Evolutionary conservation across 2,329 filamentous ascomycete species (phyloP).

Genomic region (Acephala macrosclerotiorum): DNA sequence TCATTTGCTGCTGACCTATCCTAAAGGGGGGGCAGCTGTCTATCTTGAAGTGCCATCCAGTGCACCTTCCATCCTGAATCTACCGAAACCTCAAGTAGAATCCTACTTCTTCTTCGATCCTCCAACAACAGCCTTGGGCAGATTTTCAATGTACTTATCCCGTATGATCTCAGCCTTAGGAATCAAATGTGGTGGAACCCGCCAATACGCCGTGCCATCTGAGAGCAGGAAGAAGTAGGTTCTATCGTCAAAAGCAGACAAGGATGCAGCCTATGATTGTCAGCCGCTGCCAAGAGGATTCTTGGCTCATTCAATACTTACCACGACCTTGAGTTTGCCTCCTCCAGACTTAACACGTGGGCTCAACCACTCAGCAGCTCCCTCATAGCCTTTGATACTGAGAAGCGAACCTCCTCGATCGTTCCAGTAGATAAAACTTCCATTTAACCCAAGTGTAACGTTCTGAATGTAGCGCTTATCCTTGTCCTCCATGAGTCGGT

Average conservation of each 20-base stretch:
- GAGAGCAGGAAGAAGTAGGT: not conserved
- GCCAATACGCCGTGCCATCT: not conserved
- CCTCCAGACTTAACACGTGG: not conserved
- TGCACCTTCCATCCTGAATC: too few relatives aligned
- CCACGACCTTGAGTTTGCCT: not conserved
- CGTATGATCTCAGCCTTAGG: not conserved
- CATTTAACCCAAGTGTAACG: not conserved
- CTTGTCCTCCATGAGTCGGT: not conserved
- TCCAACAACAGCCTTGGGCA: not conserved
- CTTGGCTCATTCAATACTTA: not conserved
- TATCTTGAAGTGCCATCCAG: not conserved
- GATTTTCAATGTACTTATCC: not conserved
- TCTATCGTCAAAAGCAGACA: not conserved
- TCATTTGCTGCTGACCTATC: too few relatives aligned
- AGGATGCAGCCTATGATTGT: not conserved
- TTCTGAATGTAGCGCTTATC: not conserved
- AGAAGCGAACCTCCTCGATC: not conserved
- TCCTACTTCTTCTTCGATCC: not conserved
- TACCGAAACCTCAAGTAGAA: too few relatives aligned
- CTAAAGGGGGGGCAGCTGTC: too few relatives aligned
- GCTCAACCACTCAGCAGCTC: not conserved
- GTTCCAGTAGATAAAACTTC: constrained; percentile 3
- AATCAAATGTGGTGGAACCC: not conserved
- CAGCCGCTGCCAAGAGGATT: not conserved
- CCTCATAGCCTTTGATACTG: not conserved